These are phyloP conservation scores for Posidonia oceanica DNA, from an alignment of 116 monocot species.

Conservation along the genomic window DNA sequence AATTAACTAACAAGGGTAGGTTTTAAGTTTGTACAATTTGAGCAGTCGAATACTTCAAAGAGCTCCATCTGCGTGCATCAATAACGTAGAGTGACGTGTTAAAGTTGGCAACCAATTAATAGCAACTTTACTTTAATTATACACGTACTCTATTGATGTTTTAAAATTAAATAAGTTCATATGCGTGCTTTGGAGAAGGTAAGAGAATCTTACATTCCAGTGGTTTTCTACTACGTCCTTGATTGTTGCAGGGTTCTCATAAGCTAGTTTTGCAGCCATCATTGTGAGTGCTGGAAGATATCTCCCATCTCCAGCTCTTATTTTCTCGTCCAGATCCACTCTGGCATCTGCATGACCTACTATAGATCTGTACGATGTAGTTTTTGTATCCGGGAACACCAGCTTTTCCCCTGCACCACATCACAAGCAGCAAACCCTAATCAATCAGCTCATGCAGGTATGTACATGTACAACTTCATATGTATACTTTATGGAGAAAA, in stretches of 20 bases:
- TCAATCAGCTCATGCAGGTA: background rate
- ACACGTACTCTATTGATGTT: too few species aligned
- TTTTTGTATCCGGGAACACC: slow-evolving; percentile 14
- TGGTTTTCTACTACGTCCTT: slow-evolving; percentile 12
- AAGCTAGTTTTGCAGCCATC: slow-evolving; percentile 62
- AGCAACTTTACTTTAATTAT: too few species aligned
- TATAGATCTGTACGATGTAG: slow-evolving; percentile 18
- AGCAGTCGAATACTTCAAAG: slow-evolving; percentile 46
- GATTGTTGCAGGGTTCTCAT: slow-evolving; percentile 43
- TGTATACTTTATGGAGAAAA: background rate
- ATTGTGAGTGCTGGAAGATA: slow-evolving; percentile 37
- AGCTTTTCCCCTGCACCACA: slow-evolving; percentile 13
- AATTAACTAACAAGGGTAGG: too few species aligned
- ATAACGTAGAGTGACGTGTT: background rate
- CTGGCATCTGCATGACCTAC: slow-evolving; percentile 35
- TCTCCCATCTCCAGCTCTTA: slow-evolving; percentile 22
- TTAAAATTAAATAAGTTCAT: too few species aligned
- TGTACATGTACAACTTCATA: background rate
- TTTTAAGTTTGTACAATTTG: slow-evolving; percentile 41
- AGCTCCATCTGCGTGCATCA: slow-evolving; percentile 49
- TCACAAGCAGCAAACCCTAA: background rate
- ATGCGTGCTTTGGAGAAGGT: too few species aligned
- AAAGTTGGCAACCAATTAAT: too few species aligned
- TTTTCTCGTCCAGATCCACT: slow-evolving; percentile 27
- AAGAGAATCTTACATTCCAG: slow-evolving; percentile 29